Conservation (phyloP, 176 grass and related monocot genomes). For the Carex pumila region DNA sequence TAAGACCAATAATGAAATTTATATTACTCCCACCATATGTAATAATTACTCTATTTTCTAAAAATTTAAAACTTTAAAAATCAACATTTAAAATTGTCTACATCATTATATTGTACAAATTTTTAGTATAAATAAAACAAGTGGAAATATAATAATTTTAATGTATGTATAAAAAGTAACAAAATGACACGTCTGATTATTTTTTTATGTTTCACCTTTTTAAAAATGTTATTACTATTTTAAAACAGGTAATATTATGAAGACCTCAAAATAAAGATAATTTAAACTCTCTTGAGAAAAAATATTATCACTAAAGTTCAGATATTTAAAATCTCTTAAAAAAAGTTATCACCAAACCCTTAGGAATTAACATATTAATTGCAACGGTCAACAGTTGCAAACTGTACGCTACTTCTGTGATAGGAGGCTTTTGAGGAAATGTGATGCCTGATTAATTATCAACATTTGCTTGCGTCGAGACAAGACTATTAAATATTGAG, state of each 20-base stretch:
- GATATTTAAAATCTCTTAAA: not conserved
- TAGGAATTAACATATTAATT: too few species aligned
- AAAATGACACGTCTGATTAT: too few species aligned
- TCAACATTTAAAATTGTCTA: too few species aligned
- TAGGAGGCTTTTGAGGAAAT: not conserved
- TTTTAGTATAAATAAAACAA: not conserved
- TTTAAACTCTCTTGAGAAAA: not conserved
- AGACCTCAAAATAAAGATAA: not conserved
- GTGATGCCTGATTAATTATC: not conserved
- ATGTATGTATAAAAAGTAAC: too few species aligned
- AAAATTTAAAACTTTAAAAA: too few species aligned
- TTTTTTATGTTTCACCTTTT: not conserved
- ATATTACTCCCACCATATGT: too few species aligned
- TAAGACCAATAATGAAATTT: too few species aligned
- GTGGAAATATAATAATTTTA: not conserved
- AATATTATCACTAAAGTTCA: not conserved
- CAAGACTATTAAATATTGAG: not conserved
- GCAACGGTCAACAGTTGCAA: too few species aligned
- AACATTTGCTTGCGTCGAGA: not conserved
- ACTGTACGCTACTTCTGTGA: not conserved
- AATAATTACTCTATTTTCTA: too few species aligned
- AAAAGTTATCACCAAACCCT: not conserved
- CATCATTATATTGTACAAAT: not conserved
- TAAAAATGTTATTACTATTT: not conserved
- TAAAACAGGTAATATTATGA: too few species aligned